Base-by-base conservation (phyloP, 208 protist species). In the Blastocrithidia nonstop region DNA sequence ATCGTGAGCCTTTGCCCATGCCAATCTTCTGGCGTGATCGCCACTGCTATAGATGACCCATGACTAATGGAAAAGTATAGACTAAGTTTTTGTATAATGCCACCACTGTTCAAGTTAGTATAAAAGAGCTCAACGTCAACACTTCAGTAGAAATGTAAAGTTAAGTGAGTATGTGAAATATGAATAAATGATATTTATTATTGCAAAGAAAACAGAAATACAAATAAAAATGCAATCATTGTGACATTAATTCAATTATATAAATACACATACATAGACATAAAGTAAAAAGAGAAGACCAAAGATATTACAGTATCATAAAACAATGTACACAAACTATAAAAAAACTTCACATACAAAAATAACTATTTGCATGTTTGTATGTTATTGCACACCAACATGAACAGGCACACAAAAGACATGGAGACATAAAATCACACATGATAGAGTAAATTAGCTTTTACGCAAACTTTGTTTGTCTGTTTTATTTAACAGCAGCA, bases 31-130 rank as follows among this genome's bases (percentile, higher is more conserved):
- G 88, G 50, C 77, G 81, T 48, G 82, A 88, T 41, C 81, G 72
- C 88, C 88, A 95, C 63, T 93, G 82, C 51, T 95, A 73, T 49
- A 87, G 71, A 66, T 95, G 82, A 37, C 81, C 84, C 84, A 93
- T 94, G 56, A n/a, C n/a, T n/a, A n/a, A n/a, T n/a, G n/a, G n/a
- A n/a, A n/a, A n/a, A n/a, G n/a, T n/a, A n/a, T n/a, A n/a, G n/a
- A n/a, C n/a, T n/a, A n/a, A n/a, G n/a, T n/a, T n/a, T n/a, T n/a
- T n/a, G n/a, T n/a, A n/a, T n/a, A n/a, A n/a, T n/a, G n/a, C n/a
- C n/a, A n/a, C n/a, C n/a, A n/a, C n/a, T n/a, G n/a, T n/a, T n/a
- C n/a, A n/a, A n/a, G n/a, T n/a, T n/a, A n/a, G n/a, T n/a, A n/a
- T n/a, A n/a, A n/a, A n/a, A n/a, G n/a, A n/a, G n/a, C n/a, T n/a